A percentile compares a stretch with the other conserved stretches of the same genome.
Evolutionary conservation across 352 stramenopile species (phyloP).

Genomic region (Stramenopiles sp.): DNA sequence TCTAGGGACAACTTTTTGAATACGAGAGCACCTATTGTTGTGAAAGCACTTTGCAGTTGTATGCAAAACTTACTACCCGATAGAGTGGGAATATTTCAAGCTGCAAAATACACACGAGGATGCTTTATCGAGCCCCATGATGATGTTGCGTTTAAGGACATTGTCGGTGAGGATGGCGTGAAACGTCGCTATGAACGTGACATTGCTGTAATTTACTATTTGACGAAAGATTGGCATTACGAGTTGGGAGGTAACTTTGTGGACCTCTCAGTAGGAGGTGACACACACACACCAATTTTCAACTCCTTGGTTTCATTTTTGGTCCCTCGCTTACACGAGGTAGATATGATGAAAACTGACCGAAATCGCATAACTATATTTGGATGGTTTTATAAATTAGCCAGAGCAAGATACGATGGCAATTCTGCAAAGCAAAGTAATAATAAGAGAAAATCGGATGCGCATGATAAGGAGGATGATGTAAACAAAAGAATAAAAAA

Average conservation of each 20-base stretch:
- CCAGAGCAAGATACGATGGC: background rate
- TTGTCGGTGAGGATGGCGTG: background rate
- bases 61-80: background rate
- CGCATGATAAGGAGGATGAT: background rate
- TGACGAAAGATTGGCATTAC: slow-evolving; percentile 20
- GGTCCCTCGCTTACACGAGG: slow-evolving; percentile 16
- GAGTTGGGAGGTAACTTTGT: slow-evolving; percentile 13
- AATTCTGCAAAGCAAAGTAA: background rate
- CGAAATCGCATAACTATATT: background rate
- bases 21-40: background rate
- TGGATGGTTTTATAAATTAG: background rate
- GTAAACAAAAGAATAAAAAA: background rate
- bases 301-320: slow-evolving; percentile 19
- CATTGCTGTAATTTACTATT: slow-evolving; percentile 20
- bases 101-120: background rate
- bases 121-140: background rate
- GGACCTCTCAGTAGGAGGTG: slow-evolving; percentile 7
- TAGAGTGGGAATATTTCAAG: background rate
- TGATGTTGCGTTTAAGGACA: background rate
- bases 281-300: slow-evolving; percentile 15
- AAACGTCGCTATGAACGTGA: background rate
- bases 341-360: background rate
- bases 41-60: background rate
- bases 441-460: background rate
- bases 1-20: background rate